Conservation (phyloP, 192 early-diverging fungal genomes). For the Pecoramyces ruminantium region DNA sequence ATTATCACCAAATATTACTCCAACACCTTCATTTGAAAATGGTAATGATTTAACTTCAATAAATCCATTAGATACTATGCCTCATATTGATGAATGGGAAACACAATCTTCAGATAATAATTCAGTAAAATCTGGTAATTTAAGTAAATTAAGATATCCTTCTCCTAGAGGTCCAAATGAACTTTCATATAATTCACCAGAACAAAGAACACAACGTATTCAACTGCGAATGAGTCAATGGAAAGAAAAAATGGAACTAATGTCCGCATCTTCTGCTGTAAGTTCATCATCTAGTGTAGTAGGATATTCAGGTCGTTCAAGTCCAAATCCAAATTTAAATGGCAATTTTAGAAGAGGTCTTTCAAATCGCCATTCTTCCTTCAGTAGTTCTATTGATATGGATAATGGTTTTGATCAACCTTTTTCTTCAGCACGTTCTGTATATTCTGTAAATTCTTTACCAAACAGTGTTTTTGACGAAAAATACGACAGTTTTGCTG, state of each 20-base stretch:
- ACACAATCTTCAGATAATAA: not conserved
- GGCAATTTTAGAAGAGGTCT: not conserved
- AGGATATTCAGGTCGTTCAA: not conserved
- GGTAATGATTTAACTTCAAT: not conserved
- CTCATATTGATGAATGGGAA: not conserved
- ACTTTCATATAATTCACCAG: not conserved
- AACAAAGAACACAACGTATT: not conserved
- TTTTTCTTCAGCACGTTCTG: not conserved
- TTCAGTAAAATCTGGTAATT: not conserved
- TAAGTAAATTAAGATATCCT: not conserved
- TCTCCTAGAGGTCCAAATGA: not conserved
- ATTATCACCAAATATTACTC: not conserved
- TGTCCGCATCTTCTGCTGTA: not conserved
- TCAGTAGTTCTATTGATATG: not conserved
- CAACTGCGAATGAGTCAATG: not conserved
- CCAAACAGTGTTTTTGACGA: not conserved
- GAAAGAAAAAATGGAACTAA: not conserved
- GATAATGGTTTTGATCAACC: not conserved
- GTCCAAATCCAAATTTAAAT: not conserved
- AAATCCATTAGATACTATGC: not conserved
- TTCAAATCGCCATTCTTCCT: not conserved
- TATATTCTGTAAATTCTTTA: not conserved
- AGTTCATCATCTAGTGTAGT: not conserved
- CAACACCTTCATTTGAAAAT: not conserved
- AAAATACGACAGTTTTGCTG: not conserved